Conservation (phyloP, 345 rosid genomes). For the Rhodamnia argentea region DNA sequence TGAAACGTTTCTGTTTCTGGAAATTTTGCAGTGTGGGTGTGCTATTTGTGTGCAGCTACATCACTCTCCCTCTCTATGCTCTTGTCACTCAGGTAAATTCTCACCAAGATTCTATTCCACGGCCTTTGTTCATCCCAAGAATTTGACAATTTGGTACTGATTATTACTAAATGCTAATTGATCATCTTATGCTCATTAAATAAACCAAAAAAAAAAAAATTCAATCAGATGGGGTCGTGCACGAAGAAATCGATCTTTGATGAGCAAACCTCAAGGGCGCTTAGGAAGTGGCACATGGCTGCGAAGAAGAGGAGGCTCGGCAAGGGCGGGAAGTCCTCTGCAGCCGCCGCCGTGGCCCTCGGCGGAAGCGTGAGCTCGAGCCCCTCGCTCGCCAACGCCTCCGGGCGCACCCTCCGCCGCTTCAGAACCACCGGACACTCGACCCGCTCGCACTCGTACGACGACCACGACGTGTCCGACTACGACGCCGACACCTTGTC, state of each 20-base stretch:
- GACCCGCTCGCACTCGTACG: constrained; percentile 21
- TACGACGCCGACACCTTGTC: constrained; percentile 50
- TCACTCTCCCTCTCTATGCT: constrained; percentile 84
- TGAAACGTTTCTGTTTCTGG: background rate
- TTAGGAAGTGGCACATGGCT: constrained; percentile 83
- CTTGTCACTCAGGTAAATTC: constrained; percentile 82
- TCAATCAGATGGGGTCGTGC: constrained; percentile 68
- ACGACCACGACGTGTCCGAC: constrained; percentile 48
- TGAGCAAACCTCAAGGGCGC: constrained; percentile 86
- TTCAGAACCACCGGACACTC: constrained; percentile 81
- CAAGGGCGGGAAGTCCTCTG: constrained; percentile 44
- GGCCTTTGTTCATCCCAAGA: background rate
- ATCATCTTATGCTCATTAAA: background rate
- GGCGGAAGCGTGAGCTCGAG: constrained; percentile 33
- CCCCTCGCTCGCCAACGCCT: background rate
- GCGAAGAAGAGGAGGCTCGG: constrained; percentile 53
- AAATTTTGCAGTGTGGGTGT: constrained; percentile 37
- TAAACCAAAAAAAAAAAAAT: background rate
- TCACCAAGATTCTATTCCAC: background rate
- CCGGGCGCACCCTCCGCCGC: constrained; percentile 42
- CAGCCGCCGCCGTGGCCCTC: constrained; percentile 19
- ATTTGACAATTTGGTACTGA: background rate
- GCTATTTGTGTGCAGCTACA: constrained; percentile 74
- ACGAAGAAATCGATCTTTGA: constrained; percentile 92
- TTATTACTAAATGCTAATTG: background rate